Evolutionary conservation across 768 basidiomycete species (phyloP).

Genomic region (Tubosaeta sp.): DNA sequence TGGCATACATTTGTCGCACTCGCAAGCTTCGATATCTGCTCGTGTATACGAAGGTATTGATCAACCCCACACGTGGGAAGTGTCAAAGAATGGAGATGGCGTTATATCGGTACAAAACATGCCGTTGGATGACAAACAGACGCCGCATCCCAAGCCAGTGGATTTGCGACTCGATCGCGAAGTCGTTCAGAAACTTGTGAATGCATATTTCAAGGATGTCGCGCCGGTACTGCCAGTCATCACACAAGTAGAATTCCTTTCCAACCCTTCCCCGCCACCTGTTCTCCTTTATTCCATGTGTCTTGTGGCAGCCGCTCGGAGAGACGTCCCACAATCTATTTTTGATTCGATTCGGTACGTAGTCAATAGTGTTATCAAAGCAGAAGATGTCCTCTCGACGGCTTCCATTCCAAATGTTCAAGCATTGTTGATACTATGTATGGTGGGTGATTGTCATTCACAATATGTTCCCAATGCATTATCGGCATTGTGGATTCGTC

Average conservation of each 20-base stretch:
- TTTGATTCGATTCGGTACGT: constrained; percentile 87
- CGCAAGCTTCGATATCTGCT: constrained; percentile 80
- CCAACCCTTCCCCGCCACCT: constrained; percentile 65
- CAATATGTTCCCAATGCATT: constrained; percentile 82
- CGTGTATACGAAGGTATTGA: constrained; percentile 87
- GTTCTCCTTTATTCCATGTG: constrained; percentile 93
- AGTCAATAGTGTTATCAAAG: constrained; percentile 83
- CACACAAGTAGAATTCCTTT: constrained; percentile 83
- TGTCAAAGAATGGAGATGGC: constrained; percentile 80
- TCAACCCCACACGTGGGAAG: constrained; percentile 81
- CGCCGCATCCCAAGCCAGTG: constrained; percentile 54
- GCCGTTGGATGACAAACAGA: constrained; percentile 49
- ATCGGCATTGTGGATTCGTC: constrained; percentile 80
- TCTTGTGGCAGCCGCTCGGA: constrained; percentile 81
- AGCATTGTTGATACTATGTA: constrained; percentile 77
- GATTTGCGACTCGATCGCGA: constrained; percentile 76
- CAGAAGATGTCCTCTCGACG: constrained; percentile 87
- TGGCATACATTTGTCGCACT: constrained; percentile 82
- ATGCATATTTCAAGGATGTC: constrained; percentile 88
- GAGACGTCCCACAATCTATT: constrained; percentile 78
- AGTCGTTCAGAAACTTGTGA: constrained; percentile 76
- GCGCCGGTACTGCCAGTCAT: constrained; percentile 88
- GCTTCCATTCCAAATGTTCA: constrained; percentile 85
- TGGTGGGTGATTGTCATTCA: constrained; percentile 89
- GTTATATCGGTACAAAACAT: constrained; percentile 79